Conservation (phyloP, 768 basidiomycete species). For the Tricholoma bakamatsutake region DNA sequence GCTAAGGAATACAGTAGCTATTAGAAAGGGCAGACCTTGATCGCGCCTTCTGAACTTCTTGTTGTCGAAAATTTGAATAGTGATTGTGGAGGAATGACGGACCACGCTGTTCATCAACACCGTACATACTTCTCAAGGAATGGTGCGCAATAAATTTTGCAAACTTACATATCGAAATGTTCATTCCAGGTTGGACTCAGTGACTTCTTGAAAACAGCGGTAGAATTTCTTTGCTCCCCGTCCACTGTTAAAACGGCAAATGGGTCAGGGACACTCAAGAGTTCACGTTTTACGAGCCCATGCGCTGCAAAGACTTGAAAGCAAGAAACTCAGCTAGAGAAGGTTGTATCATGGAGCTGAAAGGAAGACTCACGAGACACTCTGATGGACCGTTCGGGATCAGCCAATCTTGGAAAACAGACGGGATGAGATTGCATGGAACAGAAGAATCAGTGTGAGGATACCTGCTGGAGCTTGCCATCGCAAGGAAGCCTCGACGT, state of each 20-base stretch:
- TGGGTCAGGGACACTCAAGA: constrained; percentile 80
- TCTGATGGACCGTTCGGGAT: constrained; percentile 44
- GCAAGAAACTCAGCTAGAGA: not conserved
- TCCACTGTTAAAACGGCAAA: constrained; percentile 87
- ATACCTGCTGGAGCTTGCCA: constrained; percentile 30
- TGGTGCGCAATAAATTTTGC: constrained; percentile 9
- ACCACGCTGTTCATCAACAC: constrained; percentile 45
- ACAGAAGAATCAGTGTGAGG: constrained; percentile 3
- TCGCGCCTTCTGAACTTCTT: constrained; percentile 83
- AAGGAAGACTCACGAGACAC: constrained; percentile 38
- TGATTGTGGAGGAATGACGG: constrained; percentile 67
- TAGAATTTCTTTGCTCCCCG: constrained; percentile 76
- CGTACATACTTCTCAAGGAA: constrained; percentile 8
- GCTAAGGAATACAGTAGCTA: constrained; percentile 32
- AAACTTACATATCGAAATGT: constrained; percentile 73
- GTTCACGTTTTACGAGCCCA: constrained; percentile 68
- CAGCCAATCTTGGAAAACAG: constrained; percentile 32
- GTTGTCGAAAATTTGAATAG: constrained; percentile 88
- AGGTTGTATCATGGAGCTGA: not conserved
- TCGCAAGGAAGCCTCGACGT: not conserved
- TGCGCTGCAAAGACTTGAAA: constrained; percentile 70
- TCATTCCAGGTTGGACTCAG: constrained; percentile 80
- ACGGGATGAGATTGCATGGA: constrained; percentile 8
- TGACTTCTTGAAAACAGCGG: constrained; percentile 61
- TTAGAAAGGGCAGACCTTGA: constrained; percentile 49